These are phyloP conservation scores for Neonectria ditissima DNA, from an alignment of 2,329 filamentous ascomycete species.

Conservation along the genomic window DNA sequence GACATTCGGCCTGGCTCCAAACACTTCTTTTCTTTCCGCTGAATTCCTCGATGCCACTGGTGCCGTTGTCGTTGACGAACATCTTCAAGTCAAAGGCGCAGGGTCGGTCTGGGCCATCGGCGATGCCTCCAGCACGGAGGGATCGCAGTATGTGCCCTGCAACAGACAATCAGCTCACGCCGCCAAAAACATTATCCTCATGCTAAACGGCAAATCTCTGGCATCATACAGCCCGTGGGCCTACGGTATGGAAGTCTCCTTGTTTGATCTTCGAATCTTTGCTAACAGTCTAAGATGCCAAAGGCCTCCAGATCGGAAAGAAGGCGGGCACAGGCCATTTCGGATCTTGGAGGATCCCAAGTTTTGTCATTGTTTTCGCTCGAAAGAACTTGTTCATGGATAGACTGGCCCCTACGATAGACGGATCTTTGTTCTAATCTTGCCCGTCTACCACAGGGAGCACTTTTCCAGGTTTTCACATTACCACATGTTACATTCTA, in stretches of 20 bases:
- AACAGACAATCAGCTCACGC: constrained; percentile 5
- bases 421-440: constrained; percentile 5
- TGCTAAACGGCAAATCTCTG: background rate
- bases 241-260: background rate
- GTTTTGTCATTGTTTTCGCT: background rate
- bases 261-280: background rate
- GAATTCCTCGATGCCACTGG: constrained; percentile 41
- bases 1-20: constrained; percentile 45
- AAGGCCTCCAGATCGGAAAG: constrained; percentile 9
- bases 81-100: constrained; percentile 38
- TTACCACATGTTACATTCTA: too few relatives aligned
- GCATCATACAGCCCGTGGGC: constrained; percentile 1
- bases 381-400: constrained; percentile 13
- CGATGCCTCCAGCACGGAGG: constrained; percentile 43
- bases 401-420: background rate
- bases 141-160: constrained; percentile 13
- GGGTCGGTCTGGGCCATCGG: constrained; percentile 45
- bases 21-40: constrained; percentile 43
- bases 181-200: constrained; percentile 2
- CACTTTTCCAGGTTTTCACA: too few relatives aligned
- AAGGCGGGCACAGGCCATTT: constrained; percentile 8
- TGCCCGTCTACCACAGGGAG: too few relatives aligned
- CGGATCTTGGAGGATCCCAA: constrained; percentile 1
- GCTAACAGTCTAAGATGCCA: constrained; percentile 1
- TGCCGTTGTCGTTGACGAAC: constrained; percentile 39